Evolutionary conservation across 768 basidiomycete species (phyloP).

Genomic region (Neoboletus subvelutipes): DNA sequence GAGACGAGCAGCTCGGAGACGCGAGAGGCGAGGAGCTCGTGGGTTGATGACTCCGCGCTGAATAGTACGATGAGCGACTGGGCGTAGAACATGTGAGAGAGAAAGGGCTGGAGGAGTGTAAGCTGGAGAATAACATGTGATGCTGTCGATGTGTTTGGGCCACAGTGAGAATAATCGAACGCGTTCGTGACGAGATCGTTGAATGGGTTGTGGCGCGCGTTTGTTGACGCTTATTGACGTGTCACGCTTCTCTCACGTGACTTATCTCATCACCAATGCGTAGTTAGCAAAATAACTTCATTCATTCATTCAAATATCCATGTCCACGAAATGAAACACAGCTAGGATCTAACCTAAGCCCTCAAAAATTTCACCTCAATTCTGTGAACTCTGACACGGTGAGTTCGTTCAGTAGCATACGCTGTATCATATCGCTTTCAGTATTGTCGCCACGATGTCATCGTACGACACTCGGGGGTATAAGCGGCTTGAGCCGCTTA

Average conservation of each 20-base stretch:
- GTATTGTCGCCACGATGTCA: not conserved
- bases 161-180: not conserved
- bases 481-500: not conserved
- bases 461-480: not conserved
- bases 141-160: not conserved
- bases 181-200: slow-evolving; percentile 7
- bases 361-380: not conserved
- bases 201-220: slow-evolving; percentile 15
- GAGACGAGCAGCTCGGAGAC: slow-evolving; percentile 45
- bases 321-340: too few relatives aligned
- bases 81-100: slow-evolving; percentile 38
- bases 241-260: slow-evolving; percentile 19
- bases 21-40: slow-evolving; percentile 54
- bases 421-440: too few relatives aligned
- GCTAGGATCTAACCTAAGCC: too few relatives aligned
- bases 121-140: slow-evolving; percentile 19
- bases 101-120: slow-evolving; percentile 32
- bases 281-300: too few relatives aligned
- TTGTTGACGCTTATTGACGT: slow-evolving; percentile 28
- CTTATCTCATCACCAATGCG: too few relatives aligned
- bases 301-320: too few relatives aligned
- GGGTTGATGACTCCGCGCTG: slow-evolving; percentile 35
- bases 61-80: slow-evolving; percentile 31
- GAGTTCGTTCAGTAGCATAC: too few relatives aligned
- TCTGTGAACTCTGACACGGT: not conserved